Percentiles rank a stretch among this genome's conserved stretches.
Evolutionary conservation across 257 asterid species (phyloP).

Genomic region (Capsicum baccatum): DNA sequence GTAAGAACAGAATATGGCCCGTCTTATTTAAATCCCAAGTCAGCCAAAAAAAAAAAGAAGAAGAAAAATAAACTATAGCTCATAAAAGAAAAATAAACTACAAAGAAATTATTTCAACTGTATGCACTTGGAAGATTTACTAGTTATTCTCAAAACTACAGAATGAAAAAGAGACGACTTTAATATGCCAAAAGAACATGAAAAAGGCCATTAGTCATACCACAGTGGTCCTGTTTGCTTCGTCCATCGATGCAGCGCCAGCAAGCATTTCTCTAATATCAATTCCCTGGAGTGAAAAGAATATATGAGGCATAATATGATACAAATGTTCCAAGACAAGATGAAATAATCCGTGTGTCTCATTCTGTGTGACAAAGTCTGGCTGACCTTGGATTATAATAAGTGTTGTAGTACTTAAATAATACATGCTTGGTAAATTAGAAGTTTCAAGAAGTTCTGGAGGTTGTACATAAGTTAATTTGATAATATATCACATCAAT

Average conservation of each 20-base stretch:
- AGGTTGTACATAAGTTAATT: background rate
- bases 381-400: constrained; percentile 1
- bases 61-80: background rate
- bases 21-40: background rate
- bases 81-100: background rate
- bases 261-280: constrained; percentile 87
- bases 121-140: background rate
- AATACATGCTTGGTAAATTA: constrained; percentile 1
- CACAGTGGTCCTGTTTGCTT: constrained; percentile 70
- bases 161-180: background rate
- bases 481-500: background rate
- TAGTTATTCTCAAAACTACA: background rate
- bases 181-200: constrained; percentile 25
- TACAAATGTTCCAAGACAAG: constrained; percentile 28
- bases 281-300: constrained; percentile 65
- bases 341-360: constrained; percentile 24
- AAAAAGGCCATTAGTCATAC: constrained; percentile 49
- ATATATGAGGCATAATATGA: background rate
- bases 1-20: background rate
- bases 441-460: background rate
- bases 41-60: background rate
- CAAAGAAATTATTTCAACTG: background rate
- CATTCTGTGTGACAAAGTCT: background rate
- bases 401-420: background rate
- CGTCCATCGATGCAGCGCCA: constrained; percentile 98